Percentiles rank a stretch among this genome's conserved stretches.
These are phyloP conservation scores for Trypethelium eluteriae DNA, from an alignment of 495 filamentous ascomycete genomes.

Conservation along the genomic window DNA sequence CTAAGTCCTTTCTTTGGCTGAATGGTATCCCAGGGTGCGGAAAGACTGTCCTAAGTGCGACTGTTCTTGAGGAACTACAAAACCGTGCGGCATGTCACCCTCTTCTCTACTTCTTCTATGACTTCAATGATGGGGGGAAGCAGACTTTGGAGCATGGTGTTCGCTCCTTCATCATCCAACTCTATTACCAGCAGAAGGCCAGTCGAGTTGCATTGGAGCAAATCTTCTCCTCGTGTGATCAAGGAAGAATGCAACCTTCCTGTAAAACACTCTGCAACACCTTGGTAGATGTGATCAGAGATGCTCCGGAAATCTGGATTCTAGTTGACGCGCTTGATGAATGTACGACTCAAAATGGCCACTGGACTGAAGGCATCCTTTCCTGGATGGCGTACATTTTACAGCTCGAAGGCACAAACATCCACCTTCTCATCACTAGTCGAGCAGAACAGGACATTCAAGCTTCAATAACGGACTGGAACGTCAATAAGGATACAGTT, in stretches of 20 bases:
- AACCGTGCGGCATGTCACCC: neutral
- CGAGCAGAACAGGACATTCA: neutral
- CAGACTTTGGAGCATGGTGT: neutral
- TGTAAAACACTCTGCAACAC: too few species aligned
- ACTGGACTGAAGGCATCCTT: neutral
- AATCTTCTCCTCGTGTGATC: too few species aligned
- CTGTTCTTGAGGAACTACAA: neutral
- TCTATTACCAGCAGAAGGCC: neutral
- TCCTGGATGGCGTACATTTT: neutral
- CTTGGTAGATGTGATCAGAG: too few species aligned
- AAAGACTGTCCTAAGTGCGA: neutral
- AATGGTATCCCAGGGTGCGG: neutral
- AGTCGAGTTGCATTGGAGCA: too few species aligned
- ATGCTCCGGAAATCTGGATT: neutral
- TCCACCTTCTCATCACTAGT: conserved; percentile 1
- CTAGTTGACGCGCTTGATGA: neutral
- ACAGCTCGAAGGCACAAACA: neutral
- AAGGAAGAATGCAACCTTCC: too few species aligned
- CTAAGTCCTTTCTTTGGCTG: neutral
- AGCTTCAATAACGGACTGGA: neutral
- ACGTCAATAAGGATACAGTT: neutral
- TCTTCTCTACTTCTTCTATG: neutral
- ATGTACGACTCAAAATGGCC: neutral
- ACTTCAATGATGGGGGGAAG: neutral
- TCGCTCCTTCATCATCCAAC: neutral